Evolutionary conservation across 441 rosid genomes (phyloP), one percentile per base, ranked within the genome.

Genomic region (Adansonia madagascariensis): DNA sequence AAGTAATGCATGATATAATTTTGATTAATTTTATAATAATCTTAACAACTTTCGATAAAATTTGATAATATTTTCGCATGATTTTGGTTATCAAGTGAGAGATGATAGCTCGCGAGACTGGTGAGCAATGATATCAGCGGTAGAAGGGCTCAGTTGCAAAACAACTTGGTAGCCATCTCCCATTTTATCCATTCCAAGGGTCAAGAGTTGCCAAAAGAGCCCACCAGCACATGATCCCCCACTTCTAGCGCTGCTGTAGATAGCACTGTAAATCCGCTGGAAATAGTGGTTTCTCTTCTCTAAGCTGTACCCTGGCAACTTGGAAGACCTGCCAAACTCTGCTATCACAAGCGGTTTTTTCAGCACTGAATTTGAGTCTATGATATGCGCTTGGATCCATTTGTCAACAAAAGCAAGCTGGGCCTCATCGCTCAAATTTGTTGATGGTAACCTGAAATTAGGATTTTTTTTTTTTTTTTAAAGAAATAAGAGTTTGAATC

Each of bases 21-120:
- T 43, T 43, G 46, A 43, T 43, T 6, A 43, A 43, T 43, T 43
- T 6, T 43, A 7, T 43, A 43, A 43, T 43, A 43, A 6, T 43
- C 8, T 43, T 43, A 6, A 43, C 8, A 43, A 43, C 8, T 7
- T 43, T 43, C 8, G 8, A 43, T 43, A 43, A 6, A 6, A 43
- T 43, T 35, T 35, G 41, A 35, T 35, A 35, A 35, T 35, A 35
- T 35, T 35, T 35, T 35, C 31, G 86, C 86, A 61, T 12, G 3
- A 6, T 62, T 62, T 62, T 14, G 44, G 18, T 31, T 86, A 88
- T 78, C 5, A 52, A 52, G 52, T 5, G 75, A 79, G 63, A 76
- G 83, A 65, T 77, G 82, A 59, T 1, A 92, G 77, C 83, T 80
- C 90, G 66, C 63, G 80, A 75, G 97, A 93, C 59, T 93, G 94